Percentiles rank a stretch among this genome's conserved stretches.
Evolutionary conservation across 495 filamentous ascomycete species (phyloP).

Genomic region (Sordaria brevicollis): DNA sequence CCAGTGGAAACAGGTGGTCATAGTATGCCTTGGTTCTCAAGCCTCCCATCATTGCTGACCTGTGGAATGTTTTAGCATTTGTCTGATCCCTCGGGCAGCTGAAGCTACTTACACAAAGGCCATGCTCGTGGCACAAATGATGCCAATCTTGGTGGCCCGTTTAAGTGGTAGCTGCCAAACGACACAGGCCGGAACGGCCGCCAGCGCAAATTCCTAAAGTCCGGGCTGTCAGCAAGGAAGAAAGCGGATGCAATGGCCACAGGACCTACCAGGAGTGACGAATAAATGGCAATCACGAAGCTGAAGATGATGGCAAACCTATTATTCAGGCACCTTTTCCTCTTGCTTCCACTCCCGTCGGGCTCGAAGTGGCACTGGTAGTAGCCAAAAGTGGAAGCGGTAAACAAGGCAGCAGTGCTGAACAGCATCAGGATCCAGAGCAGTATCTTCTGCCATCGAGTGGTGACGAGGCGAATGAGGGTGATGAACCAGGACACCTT

Average conservation of each 20-base stretch:
- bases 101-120: neutral
- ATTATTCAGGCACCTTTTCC: neutral
- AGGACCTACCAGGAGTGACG: neutral
- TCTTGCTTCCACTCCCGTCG: neutral
- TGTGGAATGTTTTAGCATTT: neutral
- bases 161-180: neutral
- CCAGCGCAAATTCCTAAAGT: neutral
- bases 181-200: neutral
- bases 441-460: neutral
- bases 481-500: neutral
- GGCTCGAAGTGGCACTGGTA: neutral
- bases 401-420: neutral
- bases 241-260: neutral
- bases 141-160: neutral
- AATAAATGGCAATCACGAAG: neutral
- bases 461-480: neutral
- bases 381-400: neutral
- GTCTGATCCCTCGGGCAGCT: neutral
- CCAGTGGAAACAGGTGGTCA: neutral
- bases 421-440: neutral
- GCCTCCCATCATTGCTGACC: neutral
- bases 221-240: neutral
- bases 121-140: neutral
- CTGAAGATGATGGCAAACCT: neutral
- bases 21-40: neutral